These are phyloP conservation scores for Silene vulgaris DNA, from an alignment of 179 eudicot genomes.

Conservation along the genomic window DNA sequence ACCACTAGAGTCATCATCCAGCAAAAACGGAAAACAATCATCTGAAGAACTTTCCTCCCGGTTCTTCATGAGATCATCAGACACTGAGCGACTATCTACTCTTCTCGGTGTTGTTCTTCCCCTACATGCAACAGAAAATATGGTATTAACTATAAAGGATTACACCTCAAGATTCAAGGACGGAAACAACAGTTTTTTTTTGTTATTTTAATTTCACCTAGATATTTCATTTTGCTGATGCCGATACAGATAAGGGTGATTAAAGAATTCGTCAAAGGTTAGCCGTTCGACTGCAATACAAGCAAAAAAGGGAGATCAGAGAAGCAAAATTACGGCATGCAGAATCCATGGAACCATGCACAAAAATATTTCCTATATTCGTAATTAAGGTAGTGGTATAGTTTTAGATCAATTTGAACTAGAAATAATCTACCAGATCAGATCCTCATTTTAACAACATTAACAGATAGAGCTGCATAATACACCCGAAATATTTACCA, in stretches of 20 bases:
- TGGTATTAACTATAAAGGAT: constrained; percentile 4
- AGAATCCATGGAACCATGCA: neutral
- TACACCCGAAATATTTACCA: neutral
- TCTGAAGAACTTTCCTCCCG: constrained; percentile 58
- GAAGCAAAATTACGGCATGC: neutral
- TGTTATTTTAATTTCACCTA: constrained; percentile 35
- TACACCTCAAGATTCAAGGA: neutral
- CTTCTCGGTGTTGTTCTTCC: constrained; percentile 33
- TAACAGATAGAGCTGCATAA: neutral
- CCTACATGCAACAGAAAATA: constrained; percentile 32
- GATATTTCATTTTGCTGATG: constrained; percentile 41
- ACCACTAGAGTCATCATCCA: constrained; percentile 74
- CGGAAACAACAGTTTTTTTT: constrained; percentile 1
- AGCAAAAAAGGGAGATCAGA: constrained; percentile 22
- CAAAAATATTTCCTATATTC: neutral
- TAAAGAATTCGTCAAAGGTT: constrained; percentile 93
- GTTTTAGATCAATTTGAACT: neutral
- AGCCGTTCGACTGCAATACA: constrained; percentile 74
- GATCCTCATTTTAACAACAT: constrained; percentile 1
- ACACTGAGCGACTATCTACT: constrained; percentile 34
- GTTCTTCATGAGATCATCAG: constrained; percentile 36
- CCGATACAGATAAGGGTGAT: constrained; percentile 70
- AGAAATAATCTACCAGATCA: neutral
- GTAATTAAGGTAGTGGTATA: neutral
- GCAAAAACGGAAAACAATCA: constrained; percentile 67